Evolutionary conservation across 257 asterid species (phyloP).

Genomic region (Capsicum chinense): DNA sequence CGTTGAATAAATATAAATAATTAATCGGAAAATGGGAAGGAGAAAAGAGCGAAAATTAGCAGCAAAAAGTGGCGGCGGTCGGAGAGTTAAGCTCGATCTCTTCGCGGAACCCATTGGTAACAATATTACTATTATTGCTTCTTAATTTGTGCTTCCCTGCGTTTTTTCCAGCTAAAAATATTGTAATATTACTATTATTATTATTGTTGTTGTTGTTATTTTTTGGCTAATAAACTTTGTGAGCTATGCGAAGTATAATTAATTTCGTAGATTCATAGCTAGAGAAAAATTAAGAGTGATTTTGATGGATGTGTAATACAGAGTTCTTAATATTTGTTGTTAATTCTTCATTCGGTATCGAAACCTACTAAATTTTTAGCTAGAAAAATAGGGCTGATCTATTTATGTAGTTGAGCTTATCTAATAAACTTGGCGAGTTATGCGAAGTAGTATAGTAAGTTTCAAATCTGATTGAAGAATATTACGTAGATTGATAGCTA

Average conservation of each 20-base stretch:
- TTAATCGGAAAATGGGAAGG: slow-evolving; percentile 63
- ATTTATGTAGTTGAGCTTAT: too few relatives aligned
- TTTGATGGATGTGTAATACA: neutral
- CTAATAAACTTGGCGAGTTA: neutral
- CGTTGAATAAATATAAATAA: neutral
- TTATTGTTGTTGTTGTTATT: too few relatives aligned
- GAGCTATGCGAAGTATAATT: neutral
- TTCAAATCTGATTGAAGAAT: too few relatives aligned
- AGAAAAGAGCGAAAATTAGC: slow-evolving; percentile 94
- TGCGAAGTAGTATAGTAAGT: neutral
- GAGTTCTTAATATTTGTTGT: too few relatives aligned
- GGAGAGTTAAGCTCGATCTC: slow-evolving; percentile 92
- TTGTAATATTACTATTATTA: neutral
- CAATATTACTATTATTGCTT: too few relatives aligned
- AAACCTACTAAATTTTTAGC: too few relatives aligned
- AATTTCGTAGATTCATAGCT: neutral
- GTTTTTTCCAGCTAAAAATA: neutral
- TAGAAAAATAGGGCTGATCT: too few relatives aligned
- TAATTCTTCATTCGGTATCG: too few relatives aligned
- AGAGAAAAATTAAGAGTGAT: neutral
- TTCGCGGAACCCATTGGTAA: slow-evolving; percentile 95
- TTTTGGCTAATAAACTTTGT: neutral
- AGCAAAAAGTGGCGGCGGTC: slow-evolving; percentile 64
- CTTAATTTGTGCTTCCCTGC: neutral
- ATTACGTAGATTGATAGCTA: neutral